phyloP scores from a whole-genome alignment of 805 yeast species.

The Ogataea nakhonphanomensis region DNA sequence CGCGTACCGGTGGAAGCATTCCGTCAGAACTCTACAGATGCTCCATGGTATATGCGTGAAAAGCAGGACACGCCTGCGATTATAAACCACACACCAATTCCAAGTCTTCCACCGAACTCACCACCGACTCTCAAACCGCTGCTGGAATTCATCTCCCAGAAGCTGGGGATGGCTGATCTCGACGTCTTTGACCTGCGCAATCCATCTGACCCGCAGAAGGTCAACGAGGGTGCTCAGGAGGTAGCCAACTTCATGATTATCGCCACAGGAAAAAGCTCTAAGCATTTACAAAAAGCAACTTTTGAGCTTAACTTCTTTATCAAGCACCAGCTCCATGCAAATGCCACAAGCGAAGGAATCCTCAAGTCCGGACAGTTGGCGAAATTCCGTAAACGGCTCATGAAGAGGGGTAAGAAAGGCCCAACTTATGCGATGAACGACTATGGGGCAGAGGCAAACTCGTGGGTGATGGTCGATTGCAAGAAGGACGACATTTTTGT shows the following conservation, averaged over 20 bases:
- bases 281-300: conserved; percentile 72
- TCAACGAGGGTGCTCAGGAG: conserved; percentile 33
- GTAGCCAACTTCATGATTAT: conserved; percentile 54
- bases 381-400: conserved; percentile 48
- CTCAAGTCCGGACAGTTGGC: conserved; percentile 54
- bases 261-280: conserved; percentile 71
- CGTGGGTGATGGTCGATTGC: conserved; percentile 83
- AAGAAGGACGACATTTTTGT: conserved; percentile 58
- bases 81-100: conserved; percentile 37
- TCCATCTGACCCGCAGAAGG: conserved; percentile 23
- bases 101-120: conserved; percentile 55
- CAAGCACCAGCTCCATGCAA: conserved; percentile 45
- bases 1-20: background rate
- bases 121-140: conserved; percentile 51
- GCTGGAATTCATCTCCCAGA: conserved; percentile 45
- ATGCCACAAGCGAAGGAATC: conserved; percentile 69
- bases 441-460: conserved; percentile 56
- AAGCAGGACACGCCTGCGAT: conserved; percentile 22
- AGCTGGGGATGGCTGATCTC: conserved; percentile 65
- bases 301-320: conserved; percentile 52
- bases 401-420: conserved; percentile 52
- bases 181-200: conserved; percentile 60
- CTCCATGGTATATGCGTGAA: conserved; percentile 35
- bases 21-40: conserved; percentile 5
- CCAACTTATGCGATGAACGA: conserved; percentile 51